Percentiles rank a stretch among this genome's conserved stretches.
phyloP scores from a whole-genome alignment of 495 filamentous ascomycete species.

The Aspergillus hancockii region DNA sequence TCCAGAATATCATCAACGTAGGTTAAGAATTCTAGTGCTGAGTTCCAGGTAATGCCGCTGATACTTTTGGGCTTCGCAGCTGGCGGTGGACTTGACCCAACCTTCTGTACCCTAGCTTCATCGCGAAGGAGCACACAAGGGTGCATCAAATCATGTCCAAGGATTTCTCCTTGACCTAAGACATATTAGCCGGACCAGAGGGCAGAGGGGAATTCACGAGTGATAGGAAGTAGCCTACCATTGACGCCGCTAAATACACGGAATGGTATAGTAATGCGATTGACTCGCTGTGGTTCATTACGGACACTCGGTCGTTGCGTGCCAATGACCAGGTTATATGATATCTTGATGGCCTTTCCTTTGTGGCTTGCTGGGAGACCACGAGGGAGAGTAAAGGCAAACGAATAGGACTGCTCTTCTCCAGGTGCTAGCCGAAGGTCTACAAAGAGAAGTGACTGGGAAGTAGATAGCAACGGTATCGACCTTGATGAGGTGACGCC shows the following conservation, averaged over 20 bases:
- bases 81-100: conserved; percentile 25
- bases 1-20: conserved; percentile 83
- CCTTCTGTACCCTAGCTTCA: conserved; percentile 59
- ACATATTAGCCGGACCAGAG: conserved; percentile 19
- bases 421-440: conserved; percentile 85
- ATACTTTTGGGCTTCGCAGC: conserved; percentile 40
- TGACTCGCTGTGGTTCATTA: conserved; percentile 76
- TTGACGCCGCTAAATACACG: conserved; percentile 91
- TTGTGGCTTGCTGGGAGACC: conserved; percentile 88
- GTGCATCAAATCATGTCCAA: conserved; percentile 86
- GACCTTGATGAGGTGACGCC: conserved; percentile 75
- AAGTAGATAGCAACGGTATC: conserved; percentile 87
- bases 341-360: conserved; percentile 91
- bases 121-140: conserved; percentile 90
- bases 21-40: conserved; percentile 63
- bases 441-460: conserved; percentile 96
- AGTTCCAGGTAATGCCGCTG: conserved; percentile 37
- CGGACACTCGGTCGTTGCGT: conserved; percentile 80
- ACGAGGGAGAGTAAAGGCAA: conserved; percentile 79
- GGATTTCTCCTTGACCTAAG: conserved; percentile 62
- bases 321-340: conserved; percentile 88
- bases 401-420: conserved; percentile 84
- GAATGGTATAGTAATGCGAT: conserved; percentile 91
- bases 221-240: conserved; percentile 38
- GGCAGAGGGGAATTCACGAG: not conserved